Base-by-base conservation (phyloP, 2,329 filamentous ascomycete species). In the Colletotrichum echinochloae region DNA sequence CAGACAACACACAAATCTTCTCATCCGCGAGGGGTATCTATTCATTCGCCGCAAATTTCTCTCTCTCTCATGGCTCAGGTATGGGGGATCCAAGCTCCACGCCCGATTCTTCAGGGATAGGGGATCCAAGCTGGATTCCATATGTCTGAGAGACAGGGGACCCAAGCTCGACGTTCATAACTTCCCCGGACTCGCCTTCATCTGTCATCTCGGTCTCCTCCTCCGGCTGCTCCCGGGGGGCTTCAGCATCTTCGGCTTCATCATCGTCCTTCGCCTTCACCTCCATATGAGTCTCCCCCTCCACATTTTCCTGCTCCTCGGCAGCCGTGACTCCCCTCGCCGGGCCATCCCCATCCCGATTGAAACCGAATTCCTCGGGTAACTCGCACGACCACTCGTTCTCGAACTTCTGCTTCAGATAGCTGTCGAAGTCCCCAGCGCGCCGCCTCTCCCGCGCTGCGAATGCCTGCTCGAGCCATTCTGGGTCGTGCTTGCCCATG, bases 381-480 rank as follows among this genome's bases (percentile, higher is more conserved):
- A 86, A 73, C 63, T 81, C 74, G 9, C 83, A 79, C 0, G 77
- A 81, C 87, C 87, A 89, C 33, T 84, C 83, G 3, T 81, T 76
- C 74, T 83, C 79, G 66, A 89, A 86, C 63, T 82, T 82, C 2
- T 77, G 74, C 12, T 80, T 76, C 37, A 87, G 77, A 61, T 82
- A 84, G 4, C 83, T 82, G 68, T 88, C 83, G 70, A 87, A 89
- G 2, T 84, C 79, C 5, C 88, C 88, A 1, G 79, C 75, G 60
- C 78, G 80, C 65, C 87, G 84, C 74, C 82, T 80, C 64, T 82
- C 79, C 71, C 88, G 85, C 0, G 88, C 87, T 5, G 76, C 76
- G 80, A 84, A 88, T 1, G 88, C 87, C 65, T 85, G 80, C 20
- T 75, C 78, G 9, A 90, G 81, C 87, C 87, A 89, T 18, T 82